A percentile compares a stretch with the other conserved stretches of the same genome.
phyloP scores from a whole-genome alignment of 306 rosid genomes.

The Adenanthera pavonina region DNA sequence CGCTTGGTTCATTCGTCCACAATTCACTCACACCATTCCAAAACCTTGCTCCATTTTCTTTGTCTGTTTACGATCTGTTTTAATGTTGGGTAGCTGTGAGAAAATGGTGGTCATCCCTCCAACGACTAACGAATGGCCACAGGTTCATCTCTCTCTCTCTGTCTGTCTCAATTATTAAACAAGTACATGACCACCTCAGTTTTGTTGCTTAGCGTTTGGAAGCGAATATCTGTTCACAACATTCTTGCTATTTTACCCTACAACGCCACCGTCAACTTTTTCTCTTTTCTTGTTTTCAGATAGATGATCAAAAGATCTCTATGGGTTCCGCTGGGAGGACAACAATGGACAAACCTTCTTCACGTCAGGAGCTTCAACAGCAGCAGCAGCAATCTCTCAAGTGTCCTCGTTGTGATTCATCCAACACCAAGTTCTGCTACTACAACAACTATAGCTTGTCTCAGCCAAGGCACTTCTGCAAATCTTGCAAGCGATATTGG shows the following conservation, averaged over 20 bases:
- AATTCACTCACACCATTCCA: neutral
- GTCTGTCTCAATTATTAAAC: slow-evolving; percentile 19
- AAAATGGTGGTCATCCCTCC: slow-evolving; percentile 24
- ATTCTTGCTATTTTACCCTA: neutral
- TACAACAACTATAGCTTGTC: slow-evolving; percentile 97
- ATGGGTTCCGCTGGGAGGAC: slow-evolving; percentile 42
- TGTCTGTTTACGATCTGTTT: neutral
- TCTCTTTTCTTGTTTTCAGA: slow-evolving; percentile 3
- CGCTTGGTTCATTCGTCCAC: neutral
- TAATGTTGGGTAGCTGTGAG: slow-evolving; percentile 15
- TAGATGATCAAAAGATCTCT: neutral
- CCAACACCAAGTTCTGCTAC: slow-evolving; percentile 94
- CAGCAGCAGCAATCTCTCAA: slow-evolving; percentile 52
- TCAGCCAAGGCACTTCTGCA: slow-evolving; percentile 96
- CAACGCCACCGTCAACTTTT: slow-evolving; percentile 9
- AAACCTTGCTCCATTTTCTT: neutral
- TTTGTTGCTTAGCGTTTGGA: slow-evolving; percentile 14
- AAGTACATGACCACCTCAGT: slow-evolving; percentile 3
- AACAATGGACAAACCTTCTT: slow-evolving; percentile 60
- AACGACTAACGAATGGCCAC: slow-evolving; percentile 22
- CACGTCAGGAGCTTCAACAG: slow-evolving; percentile 50
- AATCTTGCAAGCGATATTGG: slow-evolving; percentile 98
- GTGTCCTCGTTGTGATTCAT: slow-evolving; percentile 95
- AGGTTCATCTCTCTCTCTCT: slow-evolving; percentile 2
- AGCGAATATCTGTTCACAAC: slow-evolving; percentile 1